Conservation (phyloP, 2,329 filamentous ascomycete genomes). For the Paraphaeosphaeria sporulosa region DNA sequence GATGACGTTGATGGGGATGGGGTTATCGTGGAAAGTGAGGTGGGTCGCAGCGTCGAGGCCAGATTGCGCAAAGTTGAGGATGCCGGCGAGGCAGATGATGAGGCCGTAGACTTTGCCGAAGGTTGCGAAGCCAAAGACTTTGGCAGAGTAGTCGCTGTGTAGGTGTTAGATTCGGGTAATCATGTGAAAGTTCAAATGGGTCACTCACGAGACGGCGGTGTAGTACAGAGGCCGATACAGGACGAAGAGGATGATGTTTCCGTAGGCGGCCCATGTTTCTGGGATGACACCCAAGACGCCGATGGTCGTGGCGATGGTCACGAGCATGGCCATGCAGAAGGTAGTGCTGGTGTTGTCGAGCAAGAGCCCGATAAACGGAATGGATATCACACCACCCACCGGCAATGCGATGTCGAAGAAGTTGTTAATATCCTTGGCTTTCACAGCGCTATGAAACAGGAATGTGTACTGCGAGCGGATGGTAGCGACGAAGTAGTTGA, state of each 20-base stretch:
- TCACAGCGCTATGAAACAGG: constrained; percentile 68
- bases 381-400: constrained; percentile 80
- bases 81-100: constrained; percentile 83
- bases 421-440: constrained; percentile 76
- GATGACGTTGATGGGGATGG: constrained; percentile 77
- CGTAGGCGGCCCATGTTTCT: constrained; percentile 74
- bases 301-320: constrained; percentile 74
- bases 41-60: constrained; percentile 82
- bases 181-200: not conserved
- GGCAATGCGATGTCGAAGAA: constrained; percentile 89
- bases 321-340: constrained; percentile 73
- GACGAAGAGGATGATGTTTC: constrained; percentile 80
- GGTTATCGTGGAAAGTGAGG: constrained; percentile 73
- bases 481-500: constrained; percentile 94
- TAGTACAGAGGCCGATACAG: constrained; percentile 90
- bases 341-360: constrained; percentile 80
- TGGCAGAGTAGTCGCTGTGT: constrained; percentile 78
- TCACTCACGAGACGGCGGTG: constrained; percentile 75
- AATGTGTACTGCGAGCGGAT: constrained; percentile 82
- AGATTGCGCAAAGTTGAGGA: constrained; percentile 85
- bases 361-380: constrained; percentile 83
- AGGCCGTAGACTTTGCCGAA: constrained; percentile 95
- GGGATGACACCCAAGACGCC: constrained; percentile 79
- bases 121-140: constrained; percentile 89
- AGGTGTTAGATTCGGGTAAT: not conserved